These are phyloP conservation scores for Tetracladium setigerum DNA, from an alignment of 495 filamentous ascomycete species.

Conservation along the genomic window DNA sequence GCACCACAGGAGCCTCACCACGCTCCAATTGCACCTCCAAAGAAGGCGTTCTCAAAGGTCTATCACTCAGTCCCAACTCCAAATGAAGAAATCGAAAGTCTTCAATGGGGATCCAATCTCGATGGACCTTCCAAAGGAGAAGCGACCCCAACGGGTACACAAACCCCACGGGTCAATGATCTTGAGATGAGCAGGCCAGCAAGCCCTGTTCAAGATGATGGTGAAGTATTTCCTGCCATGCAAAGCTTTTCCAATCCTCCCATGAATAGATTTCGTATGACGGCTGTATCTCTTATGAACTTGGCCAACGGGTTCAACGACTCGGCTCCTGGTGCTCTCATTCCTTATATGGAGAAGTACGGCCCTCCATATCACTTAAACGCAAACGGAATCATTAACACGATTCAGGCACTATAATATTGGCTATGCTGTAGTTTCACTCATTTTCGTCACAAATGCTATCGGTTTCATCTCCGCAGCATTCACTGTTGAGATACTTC, in stretches of 20 bases:
- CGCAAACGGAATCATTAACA: not conserved
- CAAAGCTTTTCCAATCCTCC: constrained; percentile 45
- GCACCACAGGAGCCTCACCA: constrained; percentile 1
- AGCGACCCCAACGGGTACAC: constrained; percentile 16
- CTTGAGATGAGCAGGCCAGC: constrained; percentile 45
- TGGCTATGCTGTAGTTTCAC: constrained; percentile 64
- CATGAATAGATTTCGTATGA: constrained; percentile 43
- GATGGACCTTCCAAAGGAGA: constrained; percentile 18
- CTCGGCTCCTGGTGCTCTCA: constrained; percentile 61
- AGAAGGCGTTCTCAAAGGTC: constrained; percentile 27
- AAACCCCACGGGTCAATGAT: constrained; percentile 37
- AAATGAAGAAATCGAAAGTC: constrained; percentile 25
- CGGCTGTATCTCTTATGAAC: constrained; percentile 40
- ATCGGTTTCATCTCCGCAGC: constrained; percentile 69
- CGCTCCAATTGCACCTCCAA: constrained; percentile 23
- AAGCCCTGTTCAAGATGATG: constrained; percentile 27
- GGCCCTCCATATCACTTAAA: not conserved
- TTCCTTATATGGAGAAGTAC: constrained; percentile 60
- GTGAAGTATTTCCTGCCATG: constrained; percentile 32
- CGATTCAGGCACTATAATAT: constrained; percentile 54
- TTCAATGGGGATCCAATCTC: constrained; percentile 19
- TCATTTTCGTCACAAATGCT: constrained; percentile 76
- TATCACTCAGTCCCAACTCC: constrained; percentile 31
- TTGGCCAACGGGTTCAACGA: constrained; percentile 55
- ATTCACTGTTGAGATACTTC: constrained; percentile 50